Percentiles rank a stretch among this genome's conserved stretches.
Conservation (phyloP, 2,329 filamentous ascomycete species). For the Drechslera avenae region DNA sequence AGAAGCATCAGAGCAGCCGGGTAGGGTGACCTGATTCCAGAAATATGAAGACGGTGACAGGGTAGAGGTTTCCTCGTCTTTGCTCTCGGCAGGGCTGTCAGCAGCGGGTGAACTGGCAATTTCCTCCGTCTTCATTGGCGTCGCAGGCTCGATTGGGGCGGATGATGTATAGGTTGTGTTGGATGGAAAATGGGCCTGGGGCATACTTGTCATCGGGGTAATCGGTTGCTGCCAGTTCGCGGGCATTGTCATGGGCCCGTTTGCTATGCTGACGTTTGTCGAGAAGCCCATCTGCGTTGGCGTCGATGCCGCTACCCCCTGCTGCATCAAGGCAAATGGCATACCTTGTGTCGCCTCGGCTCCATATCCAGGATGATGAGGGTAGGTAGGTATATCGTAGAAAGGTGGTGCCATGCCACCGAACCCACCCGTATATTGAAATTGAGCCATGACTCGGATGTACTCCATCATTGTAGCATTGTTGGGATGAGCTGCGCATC, state of each 20-base stretch:
- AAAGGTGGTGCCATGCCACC: slow-evolving; percentile 38
- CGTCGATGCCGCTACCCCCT: slow-evolving; percentile 25
- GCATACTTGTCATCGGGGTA: slow-evolving; percentile 16
- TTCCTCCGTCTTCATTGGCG: slow-evolving; percentile 23
- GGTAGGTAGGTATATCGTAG: slow-evolving; percentile 44
- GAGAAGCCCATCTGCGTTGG: slow-evolving; percentile 30
- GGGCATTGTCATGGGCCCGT: slow-evolving; percentile 20
- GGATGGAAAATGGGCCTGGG: slow-evolving; percentile 23
- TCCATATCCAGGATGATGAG: slow-evolving; percentile 39
- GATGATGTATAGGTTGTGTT: slow-evolving; percentile 13
- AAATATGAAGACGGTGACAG: slow-evolving; percentile 48
- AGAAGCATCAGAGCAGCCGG: slow-evolving; percentile 54
- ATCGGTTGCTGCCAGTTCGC: slow-evolving; percentile 33
- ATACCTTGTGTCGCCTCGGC: slow-evolving; percentile 30
- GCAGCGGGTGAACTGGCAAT: slow-evolving; percentile 18
- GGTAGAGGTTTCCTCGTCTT: slow-evolving; percentile 41
- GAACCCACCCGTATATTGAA: slow-evolving; percentile 42
- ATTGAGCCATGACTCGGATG: slow-evolving; percentile 51
- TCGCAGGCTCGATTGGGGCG: slow-evolving; percentile 12
- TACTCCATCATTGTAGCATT: slow-evolving; percentile 66
- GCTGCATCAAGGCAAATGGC: slow-evolving; percentile 20
- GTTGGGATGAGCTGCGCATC: slow-evolving; percentile 70
- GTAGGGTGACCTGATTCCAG: slow-evolving; percentile 45
- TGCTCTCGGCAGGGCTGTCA: slow-evolving; percentile 39
- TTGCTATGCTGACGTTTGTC: slow-evolving; percentile 22